Base-by-base conservation (phyloP, 257 asterid genomes). In the Nicotiana otophora region DNA sequence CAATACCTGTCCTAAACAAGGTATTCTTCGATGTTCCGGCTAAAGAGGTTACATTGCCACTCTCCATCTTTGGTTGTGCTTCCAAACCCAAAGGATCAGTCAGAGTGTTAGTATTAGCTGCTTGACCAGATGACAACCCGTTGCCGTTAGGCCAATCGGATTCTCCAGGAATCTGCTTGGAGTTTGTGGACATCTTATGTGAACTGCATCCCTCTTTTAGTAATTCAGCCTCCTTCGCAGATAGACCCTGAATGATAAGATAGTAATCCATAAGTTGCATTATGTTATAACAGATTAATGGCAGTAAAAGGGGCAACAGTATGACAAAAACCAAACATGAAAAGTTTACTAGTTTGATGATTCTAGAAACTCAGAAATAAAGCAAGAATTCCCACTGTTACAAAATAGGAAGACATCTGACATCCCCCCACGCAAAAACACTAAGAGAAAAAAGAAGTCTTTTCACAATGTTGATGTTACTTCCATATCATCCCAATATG, bases 211-310 rank as follows among this genome's bases (percentile, higher is more conserved):
- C 91, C 81, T 93, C 97, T 86, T 82, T 93, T 69, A 55, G 87
- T 85, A 84, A 85, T 86, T 94, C 98, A 81, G 93, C 86, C 83
- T 90, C 93, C 92, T 91, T 94, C 14, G 81, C 34, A 75, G 95
- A 89, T 82, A 92, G 84, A 85, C 92, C 91, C 97, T 94, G 84
- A 63, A 84, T 74, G 84, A 85, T 20, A 83, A 82, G 80, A 83
- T 17, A 72, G 67, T 62, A 53, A 82, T 82, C 63, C 46, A 78
- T 81, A 69, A 85, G 78, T 48, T 48, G 42, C 62, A 42, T 51
- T 62, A 31, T 48, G 66, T 11, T 28, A 55, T 33, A 53, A 78
- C 12, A 34, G 64, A 4, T 48, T 26, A 74, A 74, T 36, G 53
- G 23, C 62, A 74, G 79, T 23, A 74, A 74, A 42, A 74, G 16